These are phyloP conservation scores for Pinus taeda DNA, from an alignment of 75 land plant genomes.

Conservation along the genomic window DNA sequence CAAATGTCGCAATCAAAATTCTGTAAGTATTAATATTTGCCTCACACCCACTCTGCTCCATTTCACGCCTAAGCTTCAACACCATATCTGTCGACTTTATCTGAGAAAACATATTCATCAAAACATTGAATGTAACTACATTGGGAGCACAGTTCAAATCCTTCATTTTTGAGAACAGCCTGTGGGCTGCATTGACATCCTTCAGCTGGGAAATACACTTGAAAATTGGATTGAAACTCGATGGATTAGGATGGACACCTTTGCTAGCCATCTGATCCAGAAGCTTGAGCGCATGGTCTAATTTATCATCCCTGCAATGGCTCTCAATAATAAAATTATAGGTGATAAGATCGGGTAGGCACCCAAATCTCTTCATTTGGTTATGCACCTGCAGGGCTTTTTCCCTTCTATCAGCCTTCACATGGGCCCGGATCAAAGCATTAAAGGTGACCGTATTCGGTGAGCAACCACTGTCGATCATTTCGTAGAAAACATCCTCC, in stretches of 20 bases:
- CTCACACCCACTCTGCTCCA: slow-evolving; percentile 62
- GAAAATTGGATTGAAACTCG: slow-evolving; percentile 57
- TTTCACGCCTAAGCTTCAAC: slow-evolving; percentile 64
- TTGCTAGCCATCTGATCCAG: slow-evolving; percentile 62
- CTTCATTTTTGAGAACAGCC: slow-evolving; percentile 54
- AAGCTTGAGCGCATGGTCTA: slow-evolving; percentile 55
- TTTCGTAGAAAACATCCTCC: slow-evolving; percentile 65
- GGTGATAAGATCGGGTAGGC: slow-evolving; percentile 65
- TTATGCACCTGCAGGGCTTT: slow-evolving; percentile 63
- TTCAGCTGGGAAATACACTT: slow-evolving; percentile 27
- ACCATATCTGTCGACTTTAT: slow-evolving; percentile 65
- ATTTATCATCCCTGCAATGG: slow-evolving; percentile 48
- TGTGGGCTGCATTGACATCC: slow-evolving; percentile 57
- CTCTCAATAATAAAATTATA: slow-evolving; percentile 71
- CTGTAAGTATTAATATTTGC: slow-evolving; percentile 83
- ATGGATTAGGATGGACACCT: slow-evolving; percentile 51
- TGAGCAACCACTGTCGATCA: slow-evolving; percentile 46
- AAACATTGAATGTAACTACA: slow-evolving; percentile 72
- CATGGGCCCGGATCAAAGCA: slow-evolving; percentile 74
- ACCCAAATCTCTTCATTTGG: slow-evolving; percentile 60
- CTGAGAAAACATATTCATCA: slow-evolving; percentile 72
- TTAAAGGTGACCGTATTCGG: slow-evolving; percentile 77
- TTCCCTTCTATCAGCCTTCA: slow-evolving; percentile 62
- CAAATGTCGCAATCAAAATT: slow-evolving; percentile 49
- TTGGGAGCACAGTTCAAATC: slow-evolving; percentile 51